Conservation (phyloP, 768 basidiomycete species). For the Termitomyces sp. region DNA sequence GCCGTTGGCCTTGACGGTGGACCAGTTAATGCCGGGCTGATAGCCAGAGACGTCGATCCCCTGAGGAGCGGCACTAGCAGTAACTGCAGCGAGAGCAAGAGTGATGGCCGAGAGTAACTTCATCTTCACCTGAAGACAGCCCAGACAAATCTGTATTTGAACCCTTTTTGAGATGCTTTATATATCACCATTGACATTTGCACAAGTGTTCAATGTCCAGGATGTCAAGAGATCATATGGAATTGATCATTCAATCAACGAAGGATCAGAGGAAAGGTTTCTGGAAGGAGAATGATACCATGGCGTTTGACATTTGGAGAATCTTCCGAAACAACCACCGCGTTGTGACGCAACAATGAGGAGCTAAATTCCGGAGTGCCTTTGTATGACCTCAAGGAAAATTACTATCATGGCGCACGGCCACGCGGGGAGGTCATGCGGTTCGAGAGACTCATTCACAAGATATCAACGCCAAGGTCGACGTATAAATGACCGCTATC, state of each 20-base stretch:
- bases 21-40: conserved; percentile 48
- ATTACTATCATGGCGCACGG: background rate
- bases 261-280: background rate
- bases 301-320: background rate
- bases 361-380: background rate
- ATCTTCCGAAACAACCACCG: background rate
- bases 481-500: background rate
- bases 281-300: background rate
- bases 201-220: background rate
- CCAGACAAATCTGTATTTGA: background rate
- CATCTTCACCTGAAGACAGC: conserved; percentile 4
- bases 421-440: conserved; percentile 3
- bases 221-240: background rate
- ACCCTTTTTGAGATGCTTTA: background rate
- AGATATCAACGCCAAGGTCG: background rate
- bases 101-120: conserved; percentile 12
- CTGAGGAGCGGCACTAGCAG: conserved; percentile 25
- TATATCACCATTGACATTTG: background rate
- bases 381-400: background rate
- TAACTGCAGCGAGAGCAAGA: conserved; percentile 11
- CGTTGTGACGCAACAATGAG: background rate
- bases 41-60: conserved; percentile 54
- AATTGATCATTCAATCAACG: background rate
- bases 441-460: background rate
- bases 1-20: conserved; percentile 42